Evolutionary conservation across 2,329 filamentous ascomycete species (phyloP).

Genomic region (Penicillium capsulatum): DNA sequence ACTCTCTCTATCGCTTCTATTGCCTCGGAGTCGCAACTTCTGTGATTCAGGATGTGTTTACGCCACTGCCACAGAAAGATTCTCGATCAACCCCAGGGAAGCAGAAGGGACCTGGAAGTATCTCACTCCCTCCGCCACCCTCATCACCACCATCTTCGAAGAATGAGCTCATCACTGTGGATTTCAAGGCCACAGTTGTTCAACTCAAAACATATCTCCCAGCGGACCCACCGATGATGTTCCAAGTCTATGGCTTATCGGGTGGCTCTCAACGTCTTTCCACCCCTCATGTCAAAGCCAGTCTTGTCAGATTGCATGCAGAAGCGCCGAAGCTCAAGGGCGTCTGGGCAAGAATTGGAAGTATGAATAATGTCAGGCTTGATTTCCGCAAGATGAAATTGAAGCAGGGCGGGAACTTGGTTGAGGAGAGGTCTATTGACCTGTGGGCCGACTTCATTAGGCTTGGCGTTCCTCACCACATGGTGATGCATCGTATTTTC

Average conservation of each 20-base stretch:
- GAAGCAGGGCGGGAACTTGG: conserved; percentile 58
- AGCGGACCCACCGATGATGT: conserved; percentile 81
- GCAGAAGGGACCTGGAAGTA: conserved; percentile 15
- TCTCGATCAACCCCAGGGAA: conserved; percentile 11
- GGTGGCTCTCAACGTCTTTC: conserved; percentile 83
- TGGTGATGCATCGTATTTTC: conserved; percentile 84
- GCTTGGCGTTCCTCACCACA: conserved; percentile 82
- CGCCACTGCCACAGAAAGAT: conserved; percentile 24
- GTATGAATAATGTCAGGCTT: conserved; percentile 72
- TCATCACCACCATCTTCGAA: conserved; percentile 22
- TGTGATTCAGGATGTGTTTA: conserved; percentile 68
- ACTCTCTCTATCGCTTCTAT: conserved; percentile 92
- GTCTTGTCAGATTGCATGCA: conserved; percentile 78
- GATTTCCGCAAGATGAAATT: conserved; percentile 74
- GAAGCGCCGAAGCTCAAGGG: conserved; percentile 76
- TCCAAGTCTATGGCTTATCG: conserved; percentile 80
- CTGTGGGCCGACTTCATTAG: conserved; percentile 80
- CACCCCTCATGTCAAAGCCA: conserved; percentile 71
- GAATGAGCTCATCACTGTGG: conserved; percentile 70
- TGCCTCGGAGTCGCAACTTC: conserved; percentile 75
- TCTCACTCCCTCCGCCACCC: conserved; percentile 27
- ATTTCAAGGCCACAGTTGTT: conserved; percentile 74
- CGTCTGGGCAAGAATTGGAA: conserved; percentile 82
- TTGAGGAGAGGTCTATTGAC: conserved; percentile 79
- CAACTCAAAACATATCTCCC: conserved; percentile 89